A percentile compares a stretch with the other conserved stretches of the same genome.
These are phyloP conservation scores for Phenoliferia sp. DNA, from an alignment of 1,284 basidiomycete genomes.

Conservation along the genomic window DNA sequence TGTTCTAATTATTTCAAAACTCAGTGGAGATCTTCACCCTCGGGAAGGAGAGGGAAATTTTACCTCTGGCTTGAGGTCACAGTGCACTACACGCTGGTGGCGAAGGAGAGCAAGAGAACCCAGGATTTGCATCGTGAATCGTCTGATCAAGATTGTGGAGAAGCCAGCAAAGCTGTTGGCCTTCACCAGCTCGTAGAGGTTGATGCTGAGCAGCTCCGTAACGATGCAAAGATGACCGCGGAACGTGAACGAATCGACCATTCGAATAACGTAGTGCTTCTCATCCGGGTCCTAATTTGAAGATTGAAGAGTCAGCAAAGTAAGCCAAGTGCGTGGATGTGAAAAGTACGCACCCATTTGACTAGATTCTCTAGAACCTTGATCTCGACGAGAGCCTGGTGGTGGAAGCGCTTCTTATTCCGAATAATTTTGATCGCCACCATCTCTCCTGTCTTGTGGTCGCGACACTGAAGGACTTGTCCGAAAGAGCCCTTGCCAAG, in stretches of 20 bases:
- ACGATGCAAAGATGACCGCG: constrained; percentile 96
- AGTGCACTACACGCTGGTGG: constrained; percentile 97
- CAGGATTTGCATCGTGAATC: constrained; percentile 95
- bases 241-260: constrained; percentile 99
- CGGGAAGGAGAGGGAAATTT: constrained; percentile 30
- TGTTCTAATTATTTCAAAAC: constrained; percentile 58
- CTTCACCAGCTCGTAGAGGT: constrained; percentile 98
- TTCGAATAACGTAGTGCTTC: constrained; percentile 94
- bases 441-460: constrained; percentile 92
- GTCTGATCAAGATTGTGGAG: constrained; percentile 85
- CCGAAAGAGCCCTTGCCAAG: constrained; percentile 98
- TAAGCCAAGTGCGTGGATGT: constrained; percentile 12
- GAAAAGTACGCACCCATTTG: constrained; percentile 71
- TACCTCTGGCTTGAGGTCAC: constrained; percentile 97
- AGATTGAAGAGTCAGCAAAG: background rate
- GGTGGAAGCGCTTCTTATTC: constrained; percentile 98
- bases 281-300: constrained; percentile 86
- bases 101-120: constrained; percentile 86
- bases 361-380: constrained; percentile 94
- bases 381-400: constrained; percentile 96
- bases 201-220: constrained; percentile 96
- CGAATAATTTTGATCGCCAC: constrained; percentile 99
- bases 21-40: background rate
- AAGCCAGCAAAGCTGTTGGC: constrained; percentile 98
- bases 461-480: constrained; percentile 91